Conservation (phyloP, 2,329 filamentous ascomycete species). For the Taxawa tesnikishii region DNA sequence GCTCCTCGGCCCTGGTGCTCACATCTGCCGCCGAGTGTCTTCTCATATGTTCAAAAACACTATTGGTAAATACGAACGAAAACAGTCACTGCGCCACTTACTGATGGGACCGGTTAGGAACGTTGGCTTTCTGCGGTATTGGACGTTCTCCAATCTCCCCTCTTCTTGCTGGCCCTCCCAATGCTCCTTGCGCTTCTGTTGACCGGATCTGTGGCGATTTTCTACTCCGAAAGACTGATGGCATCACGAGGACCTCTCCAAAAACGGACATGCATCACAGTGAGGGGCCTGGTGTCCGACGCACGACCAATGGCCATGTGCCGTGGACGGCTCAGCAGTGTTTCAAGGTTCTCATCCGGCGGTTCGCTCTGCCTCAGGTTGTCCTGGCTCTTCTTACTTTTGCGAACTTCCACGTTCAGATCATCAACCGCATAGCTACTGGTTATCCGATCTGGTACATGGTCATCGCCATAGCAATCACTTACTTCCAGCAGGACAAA, state of each 20-base stretch:
- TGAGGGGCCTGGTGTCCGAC: too few relatives aligned
- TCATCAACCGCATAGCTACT: slow-evolving; percentile 79
- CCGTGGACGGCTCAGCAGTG: too few relatives aligned
- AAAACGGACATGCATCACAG: too few relatives aligned
- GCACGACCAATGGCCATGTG: too few relatives aligned
- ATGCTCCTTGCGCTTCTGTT: slow-evolving; percentile 56
- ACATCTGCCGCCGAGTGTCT: slow-evolving; percentile 68
- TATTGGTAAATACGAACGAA: too few relatives aligned
- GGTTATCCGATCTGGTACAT: slow-evolving; percentile 86
- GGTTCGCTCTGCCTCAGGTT: slow-evolving; percentile 60
- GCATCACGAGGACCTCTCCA: too few relatives aligned
- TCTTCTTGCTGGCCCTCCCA: slow-evolving; percentile 75
- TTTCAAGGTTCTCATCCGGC: slow-evolving; percentile 1
- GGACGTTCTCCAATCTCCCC: slow-evolving; percentile 77
- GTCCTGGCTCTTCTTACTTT: slow-evolving; percentile 59
- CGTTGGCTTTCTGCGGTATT: slow-evolving; percentile 78
- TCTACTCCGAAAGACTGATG: neutral
- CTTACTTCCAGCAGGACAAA: neutral
- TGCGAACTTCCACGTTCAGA: slow-evolving; percentile 83
- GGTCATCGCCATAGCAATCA: slow-evolving; percentile 49
- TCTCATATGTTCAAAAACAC: slow-evolving; percentile 72
- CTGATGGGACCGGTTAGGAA: too few relatives aligned
- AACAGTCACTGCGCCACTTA: too few relatives aligned
- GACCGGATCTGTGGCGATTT: slow-evolving; percentile 36
- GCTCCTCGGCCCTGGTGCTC: slow-evolving; percentile 59